Conservation (phyloP, 2,329 filamentous ascomycete species). For the Penicillium sp. region DNA sequence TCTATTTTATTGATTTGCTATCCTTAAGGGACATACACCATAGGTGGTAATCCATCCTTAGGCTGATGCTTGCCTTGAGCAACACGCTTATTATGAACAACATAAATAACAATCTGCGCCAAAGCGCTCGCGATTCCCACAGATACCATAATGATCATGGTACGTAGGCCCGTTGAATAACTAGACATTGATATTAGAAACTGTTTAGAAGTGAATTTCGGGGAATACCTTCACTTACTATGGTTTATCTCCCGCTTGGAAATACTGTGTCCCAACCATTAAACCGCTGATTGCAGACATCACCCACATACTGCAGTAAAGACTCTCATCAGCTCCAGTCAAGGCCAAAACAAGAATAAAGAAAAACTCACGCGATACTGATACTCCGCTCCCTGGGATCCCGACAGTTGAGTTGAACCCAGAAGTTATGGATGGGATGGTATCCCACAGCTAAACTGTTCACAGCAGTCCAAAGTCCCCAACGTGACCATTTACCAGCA, state of each 20-base stretch:
- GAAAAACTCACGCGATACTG: background rate
- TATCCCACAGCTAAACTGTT: background rate
- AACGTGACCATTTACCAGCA: background rate
- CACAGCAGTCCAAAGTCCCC: slow-evolving; percentile 1
- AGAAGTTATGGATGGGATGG: background rate
- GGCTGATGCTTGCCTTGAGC: background rate
- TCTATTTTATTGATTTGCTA: background rate
- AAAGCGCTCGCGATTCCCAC: background rate
- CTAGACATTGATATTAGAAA: background rate
- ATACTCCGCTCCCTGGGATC: background rate
- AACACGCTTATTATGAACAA: slow-evolving; percentile 1
- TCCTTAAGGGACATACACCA: background rate
- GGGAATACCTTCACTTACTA: background rate
- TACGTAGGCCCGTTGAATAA: background rate
- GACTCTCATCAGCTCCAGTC: background rate
- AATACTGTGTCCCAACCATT: slow-evolving; percentile 1
- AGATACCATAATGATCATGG: background rate
- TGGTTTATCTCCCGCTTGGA: background rate
- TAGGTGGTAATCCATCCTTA: background rate
- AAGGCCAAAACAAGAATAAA: background rate
- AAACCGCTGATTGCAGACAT: background rate
- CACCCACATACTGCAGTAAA: background rate
- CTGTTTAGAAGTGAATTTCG: background rate
- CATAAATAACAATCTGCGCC: background rate
- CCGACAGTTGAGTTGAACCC: background rate